Evolutionary conservation across 331 rosid genomes (phyloP), one percentile per base, ranked within the genome.

Genomic region (Saraca asoca): DNA sequence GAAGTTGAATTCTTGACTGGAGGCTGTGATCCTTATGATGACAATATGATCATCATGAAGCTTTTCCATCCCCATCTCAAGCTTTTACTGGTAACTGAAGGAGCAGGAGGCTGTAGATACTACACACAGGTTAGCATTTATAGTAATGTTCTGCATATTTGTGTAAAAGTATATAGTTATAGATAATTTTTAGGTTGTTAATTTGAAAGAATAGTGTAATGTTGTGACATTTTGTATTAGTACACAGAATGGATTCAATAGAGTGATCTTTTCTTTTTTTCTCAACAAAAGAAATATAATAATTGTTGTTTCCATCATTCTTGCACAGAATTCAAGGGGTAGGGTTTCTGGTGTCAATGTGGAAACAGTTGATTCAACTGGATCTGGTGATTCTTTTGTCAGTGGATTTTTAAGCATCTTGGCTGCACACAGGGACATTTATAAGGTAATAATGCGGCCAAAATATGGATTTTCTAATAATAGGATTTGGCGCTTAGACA

Each of bases 31-130:
- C 75, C 80, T 54, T 65, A 52, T 66, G 80, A 66, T 17, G 80
- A 79, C 12, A 14, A 46, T 45, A 44, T 75, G 44, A 57, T 79
- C 57, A 34, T 75, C 54, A 70, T 17, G 35, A 79, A 79, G 64
- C 57, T 79, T 33, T 51, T 38, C 60, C 72, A 66, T 44, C 5
- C 35, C 2, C 55, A 70, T 70, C 78, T 79, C 69, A 75, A 70
- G 70, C 75, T 80, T 34, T 34, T 80, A 61, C 52, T 80, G 12
- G 60, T 80, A 42, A 66, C 80, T 0, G 81, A 80, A 49, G 75
- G 75, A 49, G 43, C 34, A 55, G 12, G 39, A 20, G 84, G 78
- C 2, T 75, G 84, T 52, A 80, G 78, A 75, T 66, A 75, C 49
- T 75, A 75, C 53, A 80, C 80, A 4, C 60, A 74, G 64, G 80